phyloP scores from a whole-genome alignment of 179 eudicot species.

The Silene coronaria region DNA sequence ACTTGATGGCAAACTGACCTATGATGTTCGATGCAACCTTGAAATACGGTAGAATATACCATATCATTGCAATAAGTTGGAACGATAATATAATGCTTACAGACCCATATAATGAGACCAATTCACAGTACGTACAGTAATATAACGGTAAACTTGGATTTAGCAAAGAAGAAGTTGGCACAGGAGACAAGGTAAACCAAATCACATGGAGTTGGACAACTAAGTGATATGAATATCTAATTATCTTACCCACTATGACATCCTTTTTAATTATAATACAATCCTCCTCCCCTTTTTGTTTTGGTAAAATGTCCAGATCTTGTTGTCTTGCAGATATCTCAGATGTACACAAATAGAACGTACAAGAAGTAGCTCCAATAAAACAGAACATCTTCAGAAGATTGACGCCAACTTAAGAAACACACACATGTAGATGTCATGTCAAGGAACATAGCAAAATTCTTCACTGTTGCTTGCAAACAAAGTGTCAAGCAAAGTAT shows the following conservation, averaged over 20 bases:
- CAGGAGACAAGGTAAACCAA: neutral
- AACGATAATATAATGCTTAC: too few species aligned
- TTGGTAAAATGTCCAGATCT: neutral
- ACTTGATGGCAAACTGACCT: too few species aligned
- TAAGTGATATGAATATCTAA: conserved; percentile 18
- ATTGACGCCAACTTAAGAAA: neutral
- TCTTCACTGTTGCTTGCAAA: neutral
- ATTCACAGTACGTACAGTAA: neutral
- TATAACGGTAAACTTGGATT: neutral
- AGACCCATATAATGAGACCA: neutral
- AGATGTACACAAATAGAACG: neutral
- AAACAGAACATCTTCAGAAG: neutral
- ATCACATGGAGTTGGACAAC: conserved; percentile 18
- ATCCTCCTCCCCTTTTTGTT: neutral
- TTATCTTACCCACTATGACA: conserved; percentile 19
- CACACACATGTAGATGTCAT: neutral
- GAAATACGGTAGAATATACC: too few species aligned
- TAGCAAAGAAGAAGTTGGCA: neutral
- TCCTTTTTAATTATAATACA: neutral
- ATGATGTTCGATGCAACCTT: too few species aligned
- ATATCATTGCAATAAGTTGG: too few species aligned
- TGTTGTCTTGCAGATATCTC: conserved; percentile 9
- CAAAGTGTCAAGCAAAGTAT: neutral
- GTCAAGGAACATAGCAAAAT: neutral
- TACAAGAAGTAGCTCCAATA: conserved; percentile 2